A percentile compares a stretch with the other conserved stretches of the same genome.
Conservation (phyloP, 2,329 filamentous ascomycete species). For the Colletotrichum sp. region DNA sequence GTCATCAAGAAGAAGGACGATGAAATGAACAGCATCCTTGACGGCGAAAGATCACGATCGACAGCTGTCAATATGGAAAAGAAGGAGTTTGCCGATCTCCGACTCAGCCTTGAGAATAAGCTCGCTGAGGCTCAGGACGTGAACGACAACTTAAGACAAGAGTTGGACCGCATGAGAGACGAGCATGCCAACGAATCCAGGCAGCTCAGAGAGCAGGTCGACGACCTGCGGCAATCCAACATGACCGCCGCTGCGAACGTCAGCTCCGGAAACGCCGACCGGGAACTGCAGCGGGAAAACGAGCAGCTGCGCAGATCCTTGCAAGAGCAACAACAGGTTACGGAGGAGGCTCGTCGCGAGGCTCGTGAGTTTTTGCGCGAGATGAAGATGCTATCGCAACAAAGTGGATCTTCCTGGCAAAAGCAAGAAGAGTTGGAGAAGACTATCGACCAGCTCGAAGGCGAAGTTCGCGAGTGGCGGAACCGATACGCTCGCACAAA, state of each 20-base stretch:
- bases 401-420: constrained; percentile 79
- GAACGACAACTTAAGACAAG: constrained; percentile 80
- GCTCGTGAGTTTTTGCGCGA: constrained; percentile 84
- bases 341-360: constrained; percentile 85
- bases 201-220: constrained; percentile 68
- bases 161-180: constrained; percentile 75
- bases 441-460: constrained; percentile 78
- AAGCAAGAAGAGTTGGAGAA: constrained; percentile 80
- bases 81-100: constrained; percentile 72
- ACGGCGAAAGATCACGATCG: constrained; percentile 61
- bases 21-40: constrained; percentile 65
- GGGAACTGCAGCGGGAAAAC: constrained; percentile 71
- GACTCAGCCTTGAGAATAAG: constrained; percentile 72
- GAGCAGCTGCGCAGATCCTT: constrained; percentile 69
- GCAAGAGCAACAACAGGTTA: constrained; percentile 78
- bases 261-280: constrained; percentile 42
- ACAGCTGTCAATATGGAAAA: constrained; percentile 65
- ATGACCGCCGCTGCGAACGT: not conserved
- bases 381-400: constrained; percentile 85
- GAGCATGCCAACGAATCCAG: constrained; percentile 70
- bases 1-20: constrained; percentile 74
- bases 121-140: constrained; percentile 75
- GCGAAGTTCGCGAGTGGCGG: constrained; percentile 89
- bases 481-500: constrained; percentile 87
- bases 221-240: constrained; percentile 49